Evolutionary conservation across 805 yeast genomes (phyloP), one percentile per base, ranked within the genome.

Genomic region (Grigorovia humatica): DNA sequence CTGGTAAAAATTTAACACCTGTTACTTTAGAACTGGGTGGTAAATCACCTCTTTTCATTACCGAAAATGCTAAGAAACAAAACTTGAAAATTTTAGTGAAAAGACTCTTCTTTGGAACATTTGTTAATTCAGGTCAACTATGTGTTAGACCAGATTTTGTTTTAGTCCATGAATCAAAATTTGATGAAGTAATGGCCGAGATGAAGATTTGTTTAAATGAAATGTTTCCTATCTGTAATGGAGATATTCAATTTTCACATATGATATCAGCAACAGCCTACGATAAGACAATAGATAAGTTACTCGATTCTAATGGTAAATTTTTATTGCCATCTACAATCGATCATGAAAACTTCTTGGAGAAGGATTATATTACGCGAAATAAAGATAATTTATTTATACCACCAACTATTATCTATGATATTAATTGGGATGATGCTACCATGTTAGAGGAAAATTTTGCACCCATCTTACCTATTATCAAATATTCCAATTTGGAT

Each of bases 111-210:
- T 87, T 93, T 86, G 91, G 90, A 17, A 80, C 83, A 58, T 83
- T 83, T 62, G 69, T 79, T 35, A 91, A 88, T 64, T 79, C 85
- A 17, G 98, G 98, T 17, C 98, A 90, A 70, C 82, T 93, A 2
- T 90, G 97, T 71, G 85, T 88, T 43, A 86, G 96, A 9, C 85
- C 90, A 9, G 98, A 91, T 69, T 90, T 88, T 62, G 70, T 85
- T 5, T 60, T 88, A 46, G 84, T 81, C n/a, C 88, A 84, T 53
- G 78, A 74, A 51, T 65, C 73, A 2, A 67, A 81, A 20, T 79
- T 82, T 60, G 77, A 71, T 29, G 70, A 77, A 55, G 77, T 86
- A 48, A 67, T 80, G 8, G 58, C 58, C 0, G 71, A 68, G 7
- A 62, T 51, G 59, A 74, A 50, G 59, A 74, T 74, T 19, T 59